These are phyloP conservation scores for Cucurbita argyrosperma DNA, from an alignment of 306 rosid genomes.

Conservation along the genomic window DNA sequence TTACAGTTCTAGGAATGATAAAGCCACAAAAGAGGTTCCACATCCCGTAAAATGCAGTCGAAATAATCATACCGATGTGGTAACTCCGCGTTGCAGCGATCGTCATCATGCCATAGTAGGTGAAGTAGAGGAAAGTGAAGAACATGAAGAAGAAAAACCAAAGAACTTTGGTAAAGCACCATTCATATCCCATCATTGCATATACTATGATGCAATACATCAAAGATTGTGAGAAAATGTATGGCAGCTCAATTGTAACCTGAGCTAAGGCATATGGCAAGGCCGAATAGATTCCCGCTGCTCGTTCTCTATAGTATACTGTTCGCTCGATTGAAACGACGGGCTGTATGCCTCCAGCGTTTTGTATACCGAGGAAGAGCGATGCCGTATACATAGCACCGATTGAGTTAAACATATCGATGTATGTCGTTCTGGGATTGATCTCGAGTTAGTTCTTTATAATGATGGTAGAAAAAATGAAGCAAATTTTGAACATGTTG, in stretches of 20 bases:
- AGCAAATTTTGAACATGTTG: neutral
- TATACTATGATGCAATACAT: constrained; percentile 34
- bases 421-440: constrained; percentile 9
- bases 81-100: constrained; percentile 45
- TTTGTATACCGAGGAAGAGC: constrained; percentile 42
- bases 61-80: constrained; percentile 38
- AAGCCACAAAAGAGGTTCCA: constrained; percentile 64
- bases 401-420: constrained; percentile 27
- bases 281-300: constrained; percentile 54
- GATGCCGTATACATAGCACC: constrained; percentile 42
- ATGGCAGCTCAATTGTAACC: constrained; percentile 49
- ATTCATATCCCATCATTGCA: constrained; percentile 51
- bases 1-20: constrained; percentile 33
- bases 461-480: neutral
- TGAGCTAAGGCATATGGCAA: constrained; percentile 52
- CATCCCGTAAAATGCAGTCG: constrained; percentile 38
- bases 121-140: constrained; percentile 48
- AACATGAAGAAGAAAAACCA: constrained; percentile 48
- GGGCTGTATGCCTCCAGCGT: constrained; percentile 34
- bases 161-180: constrained; percentile 38
- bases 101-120: constrained; percentile 49
- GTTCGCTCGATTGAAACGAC: constrained; percentile 43
- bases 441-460: neutral
- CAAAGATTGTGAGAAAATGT: constrained; percentile 25
- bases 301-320: constrained; percentile 45